Evolutionary conservation across 2,329 filamentous ascomycete species (phyloP).

Genomic region (Colletotrichum agaves): DNA sequence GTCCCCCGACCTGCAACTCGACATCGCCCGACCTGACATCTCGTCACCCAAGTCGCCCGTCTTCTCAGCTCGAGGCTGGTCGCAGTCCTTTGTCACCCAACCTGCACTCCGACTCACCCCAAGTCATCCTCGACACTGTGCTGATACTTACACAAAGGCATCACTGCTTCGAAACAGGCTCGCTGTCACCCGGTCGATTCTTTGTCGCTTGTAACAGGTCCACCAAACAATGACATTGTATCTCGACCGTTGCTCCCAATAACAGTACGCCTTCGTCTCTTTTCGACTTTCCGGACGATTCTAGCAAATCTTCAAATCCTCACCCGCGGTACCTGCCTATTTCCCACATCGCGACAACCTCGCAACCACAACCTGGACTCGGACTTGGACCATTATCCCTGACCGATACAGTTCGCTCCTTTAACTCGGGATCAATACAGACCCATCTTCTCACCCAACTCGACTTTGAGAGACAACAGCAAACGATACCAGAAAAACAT

Average conservation of each 20-base stretch:
- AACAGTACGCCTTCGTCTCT: constrained; percentile 16
- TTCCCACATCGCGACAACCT: not conserved
- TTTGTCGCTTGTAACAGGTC: constrained; percentile 18
- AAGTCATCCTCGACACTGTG: constrained; percentile 34
- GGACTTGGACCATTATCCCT: constrained; percentile 5
- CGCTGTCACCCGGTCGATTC: constrained; percentile 10
- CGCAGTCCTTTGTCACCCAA: constrained; percentile 14
- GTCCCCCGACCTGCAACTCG: constrained; percentile 10
- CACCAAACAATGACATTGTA: constrained; percentile 34
- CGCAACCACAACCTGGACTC: not conserved
- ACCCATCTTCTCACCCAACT: constrained; percentile 6
- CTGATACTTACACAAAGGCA: constrained; percentile 27
- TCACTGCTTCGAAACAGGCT: constrained; percentile 27
- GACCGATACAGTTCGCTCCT: constrained; percentile 11
- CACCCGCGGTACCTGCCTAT: not conserved
- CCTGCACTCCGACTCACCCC: constrained; percentile 6
- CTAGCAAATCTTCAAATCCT: constrained; percentile 10
- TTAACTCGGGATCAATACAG: constrained; percentile 1
- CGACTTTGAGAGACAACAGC: constrained; percentile 21
- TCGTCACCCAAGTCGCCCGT: not conserved
- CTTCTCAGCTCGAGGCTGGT: constrained; percentile 10
- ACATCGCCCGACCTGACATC: constrained; percentile 1
- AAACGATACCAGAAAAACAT: constrained; percentile 16
- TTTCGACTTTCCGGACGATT: constrained; percentile 22
- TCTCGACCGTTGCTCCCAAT: constrained; percentile 23